These are phyloP conservation scores for Darksidea phi DNA, from an alignment of 495 filamentous ascomycete genomes.

Conservation along the genomic window DNA sequence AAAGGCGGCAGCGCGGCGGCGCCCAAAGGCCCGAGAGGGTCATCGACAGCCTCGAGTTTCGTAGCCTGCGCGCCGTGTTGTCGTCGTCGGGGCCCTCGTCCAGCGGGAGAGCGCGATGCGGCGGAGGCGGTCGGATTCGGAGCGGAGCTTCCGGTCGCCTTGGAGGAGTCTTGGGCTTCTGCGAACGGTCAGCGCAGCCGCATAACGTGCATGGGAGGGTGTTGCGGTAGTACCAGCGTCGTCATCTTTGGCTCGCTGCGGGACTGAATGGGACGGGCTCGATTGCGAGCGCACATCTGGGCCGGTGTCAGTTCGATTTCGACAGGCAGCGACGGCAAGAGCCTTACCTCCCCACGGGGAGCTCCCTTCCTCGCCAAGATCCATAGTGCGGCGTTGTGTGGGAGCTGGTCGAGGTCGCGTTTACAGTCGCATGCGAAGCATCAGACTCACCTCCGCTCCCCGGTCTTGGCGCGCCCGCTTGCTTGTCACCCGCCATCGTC, in stretches of 20 bases:
- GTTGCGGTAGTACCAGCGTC: slow-evolving; percentile 18
- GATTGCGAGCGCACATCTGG: slow-evolving; percentile 44
- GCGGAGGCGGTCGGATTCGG: slow-evolving; percentile 28
- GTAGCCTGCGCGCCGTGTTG: slow-evolving; percentile 79
- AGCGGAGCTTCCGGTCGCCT: slow-evolving; percentile 26
- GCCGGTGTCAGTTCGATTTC: background rate
- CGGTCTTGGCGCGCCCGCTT: no score
- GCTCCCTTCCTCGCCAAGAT: slow-evolving; percentile 43
- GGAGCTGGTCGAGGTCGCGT: background rate
- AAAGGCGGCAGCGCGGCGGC: slow-evolving; percentile 58
- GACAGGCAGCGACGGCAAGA: background rate
- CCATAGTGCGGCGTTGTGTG: slow-evolving; percentile 30
- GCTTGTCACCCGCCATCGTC: no score
- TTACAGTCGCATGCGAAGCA: no score
- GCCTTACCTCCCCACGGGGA: slow-evolving; percentile 45
- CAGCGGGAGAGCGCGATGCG: slow-evolving; percentile 39
- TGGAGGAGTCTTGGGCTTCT: slow-evolving; percentile 25
- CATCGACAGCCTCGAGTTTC: slow-evolving; percentile 81
- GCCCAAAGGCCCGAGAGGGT: slow-evolving; percentile 89
- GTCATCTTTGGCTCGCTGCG: slow-evolving; percentile 37
- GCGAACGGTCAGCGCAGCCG: background rate
- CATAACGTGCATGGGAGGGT: background rate
- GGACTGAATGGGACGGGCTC: slow-evolving; percentile 34
- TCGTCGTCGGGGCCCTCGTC: slow-evolving; percentile 57
- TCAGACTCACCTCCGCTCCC: no score